Evolutionary conservation across 306 rosid genomes (phyloP), one percentile per base, ranked within the genome.

Genomic region (Lathyrus tuberosus): DNA sequence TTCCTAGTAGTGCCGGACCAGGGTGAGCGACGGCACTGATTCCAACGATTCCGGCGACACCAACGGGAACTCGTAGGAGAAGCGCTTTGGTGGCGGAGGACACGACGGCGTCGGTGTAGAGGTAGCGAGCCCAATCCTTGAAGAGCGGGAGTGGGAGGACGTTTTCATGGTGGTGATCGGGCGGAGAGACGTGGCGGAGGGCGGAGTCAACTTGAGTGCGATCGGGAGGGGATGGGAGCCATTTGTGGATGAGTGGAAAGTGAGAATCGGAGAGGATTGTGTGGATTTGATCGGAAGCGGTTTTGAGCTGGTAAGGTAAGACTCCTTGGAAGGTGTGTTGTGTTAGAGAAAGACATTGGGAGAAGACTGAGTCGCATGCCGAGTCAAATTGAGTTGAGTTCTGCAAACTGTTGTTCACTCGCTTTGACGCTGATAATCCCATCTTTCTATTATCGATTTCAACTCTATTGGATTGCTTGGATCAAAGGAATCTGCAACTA

Each of bases 271-370:
- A 62, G 54, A 87, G 87, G 31, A 67, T 33, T 9, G 17, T 44
- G 89, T 89, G 84, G 73, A 89, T 84, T 68, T 84, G 73, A 43
- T 84, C 86, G 56, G 96, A 75, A 30, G 96, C 98, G 5, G 84
- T 58, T 79, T 68, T 52, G 80, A 92, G 96, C 35, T 92, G 96
- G 78, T 81, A 89, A 10, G 89, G 95, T 44, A 86, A 82, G 41
- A 89, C 92, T 40, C 89, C 91, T 30, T 73, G 14, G 81, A 83
- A 86, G 3, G 86, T 84, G 40, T 88, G 87, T 70, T 87, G 86
- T 0, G 96, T 87, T 3, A 84, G 85, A 12, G 89, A 79, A 40
- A 86, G 88, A 70, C 91, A 92, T 75, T 83, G 79, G 0, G 79
- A 46, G 85, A 81, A 92, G 7, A 84, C 31, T 1, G 91, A 78